Evolutionary conservation across 2,329 filamentous ascomycete species (phyloP).

Genomic region (Fonsecaea nubica): DNA sequence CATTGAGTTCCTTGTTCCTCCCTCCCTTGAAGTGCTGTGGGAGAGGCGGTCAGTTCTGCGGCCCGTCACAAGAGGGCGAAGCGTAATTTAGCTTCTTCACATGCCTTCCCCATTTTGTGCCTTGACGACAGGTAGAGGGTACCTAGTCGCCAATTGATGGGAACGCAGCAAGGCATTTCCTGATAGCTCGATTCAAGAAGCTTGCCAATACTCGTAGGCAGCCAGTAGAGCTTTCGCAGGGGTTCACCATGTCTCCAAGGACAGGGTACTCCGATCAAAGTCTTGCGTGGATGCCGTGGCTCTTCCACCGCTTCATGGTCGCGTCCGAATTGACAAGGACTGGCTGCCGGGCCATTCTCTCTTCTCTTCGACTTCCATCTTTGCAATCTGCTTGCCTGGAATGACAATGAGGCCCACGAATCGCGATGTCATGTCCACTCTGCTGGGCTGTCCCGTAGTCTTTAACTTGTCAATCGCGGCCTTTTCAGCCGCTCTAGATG

Average conservation of each 20-base stretch:
- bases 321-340: constrained; percentile 33
- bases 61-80: background rate
- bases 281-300: background rate
- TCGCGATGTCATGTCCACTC: constrained; percentile 78
- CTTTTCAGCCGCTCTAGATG: constrained; percentile 59
- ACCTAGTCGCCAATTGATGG: background rate
- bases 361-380: constrained; percentile 82
- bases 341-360: constrained; percentile 30
- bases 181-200: background rate
- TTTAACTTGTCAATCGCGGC: constrained; percentile 49
- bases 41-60: background rate
- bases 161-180: background rate
- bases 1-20: background rate
- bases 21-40: background rate
- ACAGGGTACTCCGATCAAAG: background rate
- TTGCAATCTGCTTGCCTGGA: constrained; percentile 82
- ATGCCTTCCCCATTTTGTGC: background rate
- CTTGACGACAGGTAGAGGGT: background rate
- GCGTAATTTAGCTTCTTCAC: background rate
- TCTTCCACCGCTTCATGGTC: constrained; percentile 19
- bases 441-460: constrained; percentile 53
- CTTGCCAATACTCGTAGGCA: background rate
- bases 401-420: constrained; percentile 90
- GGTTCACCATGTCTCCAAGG: background rate
- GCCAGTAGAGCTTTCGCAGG: background rate